Conservation (phyloP, 1,139 yeast genomes). For the Blastobotrys buckinghamii region DNA sequence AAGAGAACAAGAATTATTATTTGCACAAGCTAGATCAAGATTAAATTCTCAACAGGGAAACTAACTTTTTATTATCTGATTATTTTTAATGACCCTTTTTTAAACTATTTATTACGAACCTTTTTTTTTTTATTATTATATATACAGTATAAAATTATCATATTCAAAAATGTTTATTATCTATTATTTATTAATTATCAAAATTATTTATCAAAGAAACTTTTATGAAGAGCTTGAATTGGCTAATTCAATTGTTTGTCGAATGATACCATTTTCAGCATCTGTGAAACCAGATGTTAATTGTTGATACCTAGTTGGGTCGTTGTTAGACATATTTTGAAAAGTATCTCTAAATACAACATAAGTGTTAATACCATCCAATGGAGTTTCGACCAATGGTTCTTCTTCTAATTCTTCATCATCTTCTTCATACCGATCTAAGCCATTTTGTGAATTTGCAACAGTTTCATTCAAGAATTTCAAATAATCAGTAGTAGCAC, state of each 20-base stretch:
- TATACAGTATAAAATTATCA: too few relatives aligned
- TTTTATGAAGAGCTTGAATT: slow-evolving; percentile 7
- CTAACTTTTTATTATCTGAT: not conserved
- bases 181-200: not conserved
- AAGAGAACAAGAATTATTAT: slow-evolving; percentile 86
- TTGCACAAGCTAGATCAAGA: slow-evolving; percentile 75
- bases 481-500: slow-evolving; percentile 35
- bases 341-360: slow-evolving; percentile 44
- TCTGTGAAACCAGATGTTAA: slow-evolving; percentile 28
- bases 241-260: slow-evolving; percentile 21
- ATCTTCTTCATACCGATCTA: slow-evolving; percentile 35
- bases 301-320: slow-evolving; percentile 28
- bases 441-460: slow-evolving; percentile 13
- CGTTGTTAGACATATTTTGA: slow-evolving; percentile 29
- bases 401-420: slow-evolving; percentile 69
- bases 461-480: slow-evolving; percentile 29
- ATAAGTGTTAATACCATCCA: slow-evolving; percentile 68
- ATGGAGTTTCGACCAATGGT: slow-evolving; percentile 69
- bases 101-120: too few relatives aligned
- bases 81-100: too few relatives aligned
- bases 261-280: slow-evolving; percentile 32
- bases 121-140: not conserved
- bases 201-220: not conserved
- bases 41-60: slow-evolving; percentile 24
- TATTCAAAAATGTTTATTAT: not conserved